These are phyloP conservation scores for Cladophialophora chaetospira DNA, from an alignment of 2,329 filamentous ascomycete genomes.

Conservation along the genomic window DNA sequence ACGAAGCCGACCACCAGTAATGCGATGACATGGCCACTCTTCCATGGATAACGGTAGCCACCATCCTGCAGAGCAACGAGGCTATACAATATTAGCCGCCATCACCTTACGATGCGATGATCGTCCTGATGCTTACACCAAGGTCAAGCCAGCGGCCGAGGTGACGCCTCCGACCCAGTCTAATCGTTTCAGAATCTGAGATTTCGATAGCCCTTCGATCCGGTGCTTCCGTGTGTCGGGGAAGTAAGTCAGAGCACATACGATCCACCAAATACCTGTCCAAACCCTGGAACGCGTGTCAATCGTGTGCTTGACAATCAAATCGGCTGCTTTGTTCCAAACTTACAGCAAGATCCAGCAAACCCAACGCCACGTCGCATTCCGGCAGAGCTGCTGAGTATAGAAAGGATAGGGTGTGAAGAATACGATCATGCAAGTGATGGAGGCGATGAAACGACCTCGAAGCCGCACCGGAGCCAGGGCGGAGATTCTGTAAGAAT, in stretches of 20 bases:
- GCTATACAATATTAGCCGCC: background rate
- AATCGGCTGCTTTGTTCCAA: no score
- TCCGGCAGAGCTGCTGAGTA: slow-evolving; percentile 1
- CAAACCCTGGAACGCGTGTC: background rate
- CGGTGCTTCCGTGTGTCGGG: slow-evolving; percentile 11
- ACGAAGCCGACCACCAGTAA: slow-evolving; percentile 21
- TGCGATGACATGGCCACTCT: slow-evolving; percentile 32
- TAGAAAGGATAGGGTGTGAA: slow-evolving; percentile 22
- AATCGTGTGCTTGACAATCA: background rate
- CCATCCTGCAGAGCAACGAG: slow-evolving; percentile 13
- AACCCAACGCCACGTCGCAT: slow-evolving; percentile 17
- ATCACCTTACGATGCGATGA: background rate
- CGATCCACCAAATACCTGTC: slow-evolving; percentile 13
- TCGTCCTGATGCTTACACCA: slow-evolving; percentile 13
- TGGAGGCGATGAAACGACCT: slow-evolving; percentile 12
- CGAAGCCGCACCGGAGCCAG: slow-evolving; percentile 24
- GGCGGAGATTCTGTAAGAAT: slow-evolving; percentile 17
- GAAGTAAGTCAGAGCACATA: slow-evolving; percentile 17
- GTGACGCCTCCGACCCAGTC: slow-evolving; percentile 18
- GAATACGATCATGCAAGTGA: slow-evolving; percentile 19
- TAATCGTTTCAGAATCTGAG: slow-evolving; percentile 11
- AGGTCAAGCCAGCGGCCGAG: slow-evolving; percentile 20
- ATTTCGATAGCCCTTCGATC: slow-evolving; percentile 5
- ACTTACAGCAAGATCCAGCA: slow-evolving; percentile 16
- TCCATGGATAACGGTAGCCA: slow-evolving; percentile 11